phyloP scores from a whole-genome alignment of 2,329 filamentous ascomycete genomes.

The Ophiostoma sp. region DNA sequence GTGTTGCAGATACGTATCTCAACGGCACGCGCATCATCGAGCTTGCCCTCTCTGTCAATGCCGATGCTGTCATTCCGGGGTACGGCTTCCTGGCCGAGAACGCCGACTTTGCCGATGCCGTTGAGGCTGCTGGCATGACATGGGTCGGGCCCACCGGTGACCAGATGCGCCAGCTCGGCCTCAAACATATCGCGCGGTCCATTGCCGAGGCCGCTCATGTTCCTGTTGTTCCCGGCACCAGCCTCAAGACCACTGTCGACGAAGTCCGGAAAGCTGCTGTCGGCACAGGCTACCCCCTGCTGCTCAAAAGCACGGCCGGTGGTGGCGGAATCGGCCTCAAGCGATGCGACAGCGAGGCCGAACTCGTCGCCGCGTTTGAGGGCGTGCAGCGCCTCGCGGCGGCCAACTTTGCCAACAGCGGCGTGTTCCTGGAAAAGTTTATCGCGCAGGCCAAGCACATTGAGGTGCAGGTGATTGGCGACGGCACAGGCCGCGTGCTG shows the following conservation, averaged over 20 bases:
- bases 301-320: slow-evolving; percentile 55
- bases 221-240: slow-evolving; percentile 37
- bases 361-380: slow-evolving; percentile 40
- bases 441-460: slow-evolving; percentile 58
- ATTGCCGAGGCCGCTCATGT: slow-evolving; percentile 38
- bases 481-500: slow-evolving; percentile 52
- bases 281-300: slow-evolving; percentile 40
- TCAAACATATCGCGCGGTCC: slow-evolving; percentile 21
- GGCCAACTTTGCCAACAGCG: slow-evolving; percentile 55
- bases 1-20: slow-evolving; percentile 20
- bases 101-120: slow-evolving; percentile 14
- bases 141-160: slow-evolving; percentile 19
- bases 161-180: slow-evolving; percentile 15
- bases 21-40: slow-evolving; percentile 25
- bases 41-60: slow-evolving; percentile 16
- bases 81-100: slow-evolving; percentile 23
- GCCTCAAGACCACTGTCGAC: slow-evolving; percentile 24
- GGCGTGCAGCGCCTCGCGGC: slow-evolving; percentile 47
- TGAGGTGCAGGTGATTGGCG: slow-evolving; percentile 63
- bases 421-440: slow-evolving; percentile 59
- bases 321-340: slow-evolving; percentile 58
- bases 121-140: slow-evolving; percentile 29
- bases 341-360: slow-evolving; percentile 38
- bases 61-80: slow-evolving; percentile 21
- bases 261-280: slow-evolving; percentile 49